Conservation (phyloP, 139 green algal species). For the Eudorina sp. region DNA sequence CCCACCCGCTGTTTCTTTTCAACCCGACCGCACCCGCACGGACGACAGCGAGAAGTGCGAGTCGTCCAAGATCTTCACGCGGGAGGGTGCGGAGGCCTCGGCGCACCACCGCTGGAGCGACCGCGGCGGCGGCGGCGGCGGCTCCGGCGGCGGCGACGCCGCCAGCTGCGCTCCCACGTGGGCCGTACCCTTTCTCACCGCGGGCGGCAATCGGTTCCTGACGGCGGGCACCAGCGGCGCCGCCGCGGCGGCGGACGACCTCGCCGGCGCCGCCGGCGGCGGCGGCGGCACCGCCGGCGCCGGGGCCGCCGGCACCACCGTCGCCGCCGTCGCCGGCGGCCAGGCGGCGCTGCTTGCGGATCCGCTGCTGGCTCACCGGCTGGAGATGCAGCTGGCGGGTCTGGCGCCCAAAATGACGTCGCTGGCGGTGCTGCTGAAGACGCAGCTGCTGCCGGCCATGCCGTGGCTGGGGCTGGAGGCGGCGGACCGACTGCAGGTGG, state of each 20-base stretch:
- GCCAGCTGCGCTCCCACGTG: neutral
- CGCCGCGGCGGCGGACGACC: neutral
- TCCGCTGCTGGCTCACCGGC: constrained; percentile 31
- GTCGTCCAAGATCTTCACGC: constrained; percentile 35
- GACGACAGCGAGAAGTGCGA: constrained; percentile 25
- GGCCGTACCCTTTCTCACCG: constrained; percentile 41
- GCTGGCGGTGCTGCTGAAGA: constrained; percentile 50
- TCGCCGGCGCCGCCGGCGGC: neutral
- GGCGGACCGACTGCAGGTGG: constrained; percentile 45
- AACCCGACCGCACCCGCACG: no score
- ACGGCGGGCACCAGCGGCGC: neutral
- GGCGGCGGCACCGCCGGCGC: neutral
- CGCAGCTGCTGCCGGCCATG: constrained; percentile 54
- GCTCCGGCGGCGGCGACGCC: neutral
- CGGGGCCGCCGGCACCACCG: neutral
- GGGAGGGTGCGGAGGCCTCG: neutral
- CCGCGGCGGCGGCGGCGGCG: neutral
- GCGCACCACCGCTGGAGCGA: neutral
- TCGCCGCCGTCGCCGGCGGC: constrained; percentile 17
- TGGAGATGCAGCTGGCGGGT: constrained; percentile 37
- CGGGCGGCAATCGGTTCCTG: constrained; percentile 46
- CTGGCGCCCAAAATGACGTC: constrained; percentile 17
- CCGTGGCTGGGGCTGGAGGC: constrained; percentile 53
- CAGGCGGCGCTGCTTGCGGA: constrained; percentile 20
- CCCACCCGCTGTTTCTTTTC: neutral